Evolutionary conservation across 2,329 filamentous ascomycete species (phyloP), one percentile per base, ranked within the genome.

Genomic region (Botrytis pseudocinerea): DNA sequence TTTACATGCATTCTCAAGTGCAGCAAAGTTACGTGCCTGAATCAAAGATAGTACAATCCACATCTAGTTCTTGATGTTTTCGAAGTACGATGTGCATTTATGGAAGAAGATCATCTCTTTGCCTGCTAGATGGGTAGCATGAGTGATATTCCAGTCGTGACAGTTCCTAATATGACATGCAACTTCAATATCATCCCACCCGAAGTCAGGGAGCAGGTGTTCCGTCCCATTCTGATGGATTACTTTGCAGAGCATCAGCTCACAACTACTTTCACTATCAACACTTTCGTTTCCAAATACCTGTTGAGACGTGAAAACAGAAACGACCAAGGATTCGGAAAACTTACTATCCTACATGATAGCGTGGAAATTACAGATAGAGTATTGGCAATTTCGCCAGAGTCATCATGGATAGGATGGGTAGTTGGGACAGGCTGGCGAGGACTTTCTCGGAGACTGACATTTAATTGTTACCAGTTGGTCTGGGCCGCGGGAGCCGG

Each of bases 191-290:
- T 48, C n/a, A 25, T 70, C n/a, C 68, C 68, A 10, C 32, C 38
- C 18, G 68, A 70, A 32, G 25, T 61, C 16, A 70, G 40, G 48
- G 40, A 62, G 16, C 54, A 60, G 16, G 28, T 61, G 7, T 70
- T 70, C 35, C 22, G 48, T 60, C 28, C 32, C 16, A 44, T 70
- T 35, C 28, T 70, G 22, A 22, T 20, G 32, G 44, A 62, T 48
- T 62, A 70, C 22, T 70, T 70, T 38, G 40, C 28, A 14, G n/a
- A 70, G 2, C 20, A 38, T 12, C 68, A 38, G 20, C 32, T 38
- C 59, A 40, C 16, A 60, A 60, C 35, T 18, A 60, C 35, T 18
- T 35, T 61, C 32, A 40, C 1, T 32, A 61, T 61, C 59, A 61
- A 61, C 16, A 40, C 4, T 22, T 25, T 61, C 32, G 1, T 12